These are phyloP conservation scores for Leccinum longicurvipes DNA, from an alignment of 768 basidiomycete species.

Conservation along the genomic window DNA sequence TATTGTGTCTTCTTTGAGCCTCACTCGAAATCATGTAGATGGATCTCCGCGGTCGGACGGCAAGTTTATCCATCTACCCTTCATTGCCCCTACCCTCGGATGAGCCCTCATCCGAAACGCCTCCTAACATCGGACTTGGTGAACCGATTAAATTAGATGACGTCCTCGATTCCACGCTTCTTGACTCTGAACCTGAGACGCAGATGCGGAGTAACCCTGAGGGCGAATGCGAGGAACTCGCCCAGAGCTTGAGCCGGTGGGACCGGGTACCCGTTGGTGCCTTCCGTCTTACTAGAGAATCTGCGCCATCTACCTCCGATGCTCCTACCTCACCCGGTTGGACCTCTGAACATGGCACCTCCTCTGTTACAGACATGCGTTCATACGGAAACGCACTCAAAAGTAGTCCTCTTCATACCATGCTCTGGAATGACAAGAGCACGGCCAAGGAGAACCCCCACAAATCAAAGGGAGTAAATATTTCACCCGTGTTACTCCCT, in stretches of 20 bases:
- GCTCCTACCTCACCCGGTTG: conserved; percentile 29
- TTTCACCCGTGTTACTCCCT: conserved; percentile 53
- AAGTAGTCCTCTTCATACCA: conserved; percentile 52
- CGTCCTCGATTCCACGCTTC: conserved; percentile 70
- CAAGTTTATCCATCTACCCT: conserved; percentile 33
- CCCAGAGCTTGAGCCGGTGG: conserved; percentile 62
- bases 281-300: conserved; percentile 59
- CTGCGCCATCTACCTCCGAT: conserved; percentile 25
- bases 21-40: conserved; percentile 17
- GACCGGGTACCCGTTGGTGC: conserved; percentile 70
- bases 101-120: conserved; percentile 32
- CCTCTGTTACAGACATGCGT: conserved; percentile 16
- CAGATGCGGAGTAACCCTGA: conserved; percentile 29
- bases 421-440: conserved; percentile 47
- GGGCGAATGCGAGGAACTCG: conserved; percentile 39
- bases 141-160: conserved; percentile 64
- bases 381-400: conserved; percentile 45
- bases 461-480: conserved; percentile 34
- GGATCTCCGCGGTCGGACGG: conserved; percentile 32
- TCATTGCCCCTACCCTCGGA: conserved; percentile 35
- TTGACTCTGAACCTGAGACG: conserved; percentile 53
- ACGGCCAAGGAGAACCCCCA: conserved; percentile 17
- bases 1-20: conserved; percentile 1
- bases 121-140: conserved; percentile 39
- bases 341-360: conserved; percentile 25